phyloP scores from a whole-genome alignment of 805 yeast genomes.

The Saccharomycodes ludwigii region DNA sequence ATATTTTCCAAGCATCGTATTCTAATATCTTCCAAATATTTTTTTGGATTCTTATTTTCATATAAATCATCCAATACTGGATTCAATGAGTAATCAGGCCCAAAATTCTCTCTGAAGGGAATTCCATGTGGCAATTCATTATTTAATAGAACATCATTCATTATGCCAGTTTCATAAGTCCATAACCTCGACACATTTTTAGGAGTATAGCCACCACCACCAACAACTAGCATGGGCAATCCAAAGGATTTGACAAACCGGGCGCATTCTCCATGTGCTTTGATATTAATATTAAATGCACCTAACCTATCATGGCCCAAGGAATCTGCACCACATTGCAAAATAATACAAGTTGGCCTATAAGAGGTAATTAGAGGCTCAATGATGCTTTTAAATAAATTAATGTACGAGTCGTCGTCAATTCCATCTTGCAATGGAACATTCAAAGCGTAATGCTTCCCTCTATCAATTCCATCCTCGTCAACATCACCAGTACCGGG shows the following conservation, averaged over 20 bases:
- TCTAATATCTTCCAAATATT: conserved; percentile 69
- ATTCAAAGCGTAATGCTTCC: conserved; percentile 72
- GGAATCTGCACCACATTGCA: conserved; percentile 98
- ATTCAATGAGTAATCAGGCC: conserved; percentile 83
- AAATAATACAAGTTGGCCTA: conserved; percentile 92
- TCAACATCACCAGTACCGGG: conserved; percentile 87
- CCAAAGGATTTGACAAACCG: conserved; percentile 76
- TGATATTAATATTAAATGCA: conserved; percentile 85
- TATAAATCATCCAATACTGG: conserved; percentile 70
- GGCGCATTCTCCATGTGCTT: conserved; percentile 94
- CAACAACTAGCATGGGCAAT: conserved; percentile 84
- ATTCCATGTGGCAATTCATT: conserved; percentile 60
- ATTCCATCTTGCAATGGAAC: conserved; percentile 89
- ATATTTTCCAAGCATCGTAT: conserved; percentile 70
- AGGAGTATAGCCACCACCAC: conserved; percentile 98
- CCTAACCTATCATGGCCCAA: conserved; percentile 92
- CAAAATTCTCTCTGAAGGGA: conserved; percentile 74
- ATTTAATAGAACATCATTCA: conserved; percentile 68
- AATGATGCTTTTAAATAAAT: conserved; percentile 52
- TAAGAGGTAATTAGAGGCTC: conserved; percentile 80
- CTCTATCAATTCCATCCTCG: conserved; percentile 75
- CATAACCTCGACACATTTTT: conserved; percentile 92
- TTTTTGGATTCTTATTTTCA: conserved; percentile 76
- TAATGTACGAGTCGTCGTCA: conserved; percentile 58
- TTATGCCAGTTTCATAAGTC: conserved; percentile 85